Conservation (phyloP, 805 yeast species). For the Ogataea kodamae region DNA sequence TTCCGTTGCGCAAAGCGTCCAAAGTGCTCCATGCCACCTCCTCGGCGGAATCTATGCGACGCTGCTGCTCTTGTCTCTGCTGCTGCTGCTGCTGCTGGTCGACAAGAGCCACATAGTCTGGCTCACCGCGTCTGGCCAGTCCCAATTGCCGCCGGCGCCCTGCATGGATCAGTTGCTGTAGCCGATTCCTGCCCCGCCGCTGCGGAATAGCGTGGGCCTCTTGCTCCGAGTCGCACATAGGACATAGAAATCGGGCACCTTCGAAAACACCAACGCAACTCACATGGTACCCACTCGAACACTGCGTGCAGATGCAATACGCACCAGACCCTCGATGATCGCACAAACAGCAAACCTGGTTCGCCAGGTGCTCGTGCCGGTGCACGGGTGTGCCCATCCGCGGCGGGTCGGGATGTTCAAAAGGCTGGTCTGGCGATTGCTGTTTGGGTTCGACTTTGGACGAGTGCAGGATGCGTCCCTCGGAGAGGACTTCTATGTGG, state of each 20-base stretch:
- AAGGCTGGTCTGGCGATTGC: conserved; percentile 18
- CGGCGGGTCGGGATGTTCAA: not conserved
- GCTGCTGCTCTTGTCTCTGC: conserved; percentile 16
- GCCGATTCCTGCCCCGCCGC: conserved; percentile 12
- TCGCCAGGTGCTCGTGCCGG: conserved; percentile 23
- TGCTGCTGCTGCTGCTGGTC: conserved; percentile 22
- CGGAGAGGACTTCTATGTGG: conserved; percentile 20
- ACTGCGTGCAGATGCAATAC: conserved; percentile 31
- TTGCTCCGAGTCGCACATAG: conserved; percentile 35
- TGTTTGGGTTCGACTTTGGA: conserved; percentile 22
- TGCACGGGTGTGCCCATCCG: conserved; percentile 4
- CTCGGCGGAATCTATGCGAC: conserved; percentile 5
- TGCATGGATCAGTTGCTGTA: conserved; percentile 25
- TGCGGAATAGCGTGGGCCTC: conserved; percentile 21
- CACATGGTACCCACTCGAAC: conserved; percentile 33
- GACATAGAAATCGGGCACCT: conserved; percentile 30
- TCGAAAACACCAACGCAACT: conserved; percentile 30
- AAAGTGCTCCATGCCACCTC: conserved; percentile 29
- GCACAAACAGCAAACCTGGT: conserved; percentile 32
- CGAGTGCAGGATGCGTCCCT: conserved; percentile 16
- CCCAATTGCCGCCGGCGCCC: conserved; percentile 22
- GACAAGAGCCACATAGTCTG: conserved; percentile 19
- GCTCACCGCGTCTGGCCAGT: conserved; percentile 7
- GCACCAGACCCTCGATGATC: conserved; percentile 24
- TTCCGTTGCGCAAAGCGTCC: conserved; percentile 22